Evolutionary conservation across 345 rosid species (phyloP).

Genomic region (Citrus maxima): DNA sequence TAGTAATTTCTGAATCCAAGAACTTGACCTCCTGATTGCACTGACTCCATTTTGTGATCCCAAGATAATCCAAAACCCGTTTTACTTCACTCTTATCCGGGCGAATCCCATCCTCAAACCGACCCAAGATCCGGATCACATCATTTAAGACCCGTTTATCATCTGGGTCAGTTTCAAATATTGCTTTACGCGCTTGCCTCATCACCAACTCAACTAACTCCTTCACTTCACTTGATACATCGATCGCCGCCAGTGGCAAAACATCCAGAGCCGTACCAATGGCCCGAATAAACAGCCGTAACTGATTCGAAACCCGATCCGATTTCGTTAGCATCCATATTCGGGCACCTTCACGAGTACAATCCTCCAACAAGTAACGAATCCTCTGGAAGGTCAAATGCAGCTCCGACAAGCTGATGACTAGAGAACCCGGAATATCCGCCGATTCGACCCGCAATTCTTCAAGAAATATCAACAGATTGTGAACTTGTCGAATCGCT

Average conservation of each 20-base stretch:
- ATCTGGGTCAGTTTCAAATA: constrained; percentile 38
- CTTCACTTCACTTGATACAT: constrained; percentile 44
- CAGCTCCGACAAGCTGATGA: constrained; percentile 64
- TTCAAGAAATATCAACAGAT: constrained; percentile 43
- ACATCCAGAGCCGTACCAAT: constrained; percentile 57
- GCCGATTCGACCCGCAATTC: constrained; percentile 35
- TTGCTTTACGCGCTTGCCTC: constrained; percentile 52
- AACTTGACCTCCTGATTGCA: constrained; percentile 56
- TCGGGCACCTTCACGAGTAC: constrained; percentile 57
- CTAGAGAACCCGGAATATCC: constrained; percentile 27
- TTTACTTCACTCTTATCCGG: constrained; percentile 34
- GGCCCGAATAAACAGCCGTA: constrained; percentile 41
- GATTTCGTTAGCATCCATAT: constrained; percentile 58
- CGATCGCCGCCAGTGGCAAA: constrained; percentile 41
- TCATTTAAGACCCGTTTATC: constrained; percentile 37
- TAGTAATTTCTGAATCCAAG: constrained; percentile 46
- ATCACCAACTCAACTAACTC: constrained; percentile 44
- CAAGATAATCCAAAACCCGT: constrained; percentile 46
- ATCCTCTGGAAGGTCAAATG: constrained; percentile 64
- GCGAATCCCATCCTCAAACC: constrained; percentile 42
- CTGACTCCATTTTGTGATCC: constrained; percentile 58
- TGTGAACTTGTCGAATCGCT: constrained; percentile 48
- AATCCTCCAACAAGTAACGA: constrained; percentile 53
- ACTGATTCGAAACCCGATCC: constrained; percentile 48
- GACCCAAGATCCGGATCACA: constrained; percentile 37